Evolutionary conservation across 1,139 yeast species (phyloP), one percentile per base, ranked within the genome.

Genomic region (Candida dubliniensis): DNA sequence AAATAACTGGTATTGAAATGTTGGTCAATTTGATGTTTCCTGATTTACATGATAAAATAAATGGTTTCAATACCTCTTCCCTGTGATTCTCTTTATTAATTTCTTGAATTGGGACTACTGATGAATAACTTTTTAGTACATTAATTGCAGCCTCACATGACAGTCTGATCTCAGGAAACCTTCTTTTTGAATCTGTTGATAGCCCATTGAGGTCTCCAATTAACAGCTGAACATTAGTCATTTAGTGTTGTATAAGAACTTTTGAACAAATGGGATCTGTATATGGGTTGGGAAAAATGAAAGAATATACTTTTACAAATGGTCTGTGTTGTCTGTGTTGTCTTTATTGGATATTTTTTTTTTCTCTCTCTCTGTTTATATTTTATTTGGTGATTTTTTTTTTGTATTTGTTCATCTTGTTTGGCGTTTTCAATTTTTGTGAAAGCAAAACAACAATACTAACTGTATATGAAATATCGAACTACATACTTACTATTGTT

Each of bases 1-100:
- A 85, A 14, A 89, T 64, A 34, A 87, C 77, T 47, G 86, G 90
- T 40, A 90, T 72, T 0, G 96, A 82, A 9, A 84, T 71, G 2
- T 87, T 75, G 32, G 85, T 81, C 51, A 87, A 75, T 59, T 88
- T 88, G 9, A 85, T 83, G 60, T 86, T 87, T 40, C 87, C 79
- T 0, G 93, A 77, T 15, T 82, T 76, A 55, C 96, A 84, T 0
- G 96, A 84, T 36, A 82, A 60, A 13, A 87, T 63, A 50, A 89
- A 84, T 0, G 98, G 97, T 2, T 72, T 66, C 7, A 84, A 73
- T 48, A 89, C 76, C 34, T 77, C 79, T 0, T 80, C 70, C 48
- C 76, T 69, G 18, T 70, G 63, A 2, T 71, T 55, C 8, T 75
- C 57, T 30, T 63, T 64, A 10, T 49, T 30, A 35, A 54, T 49